Evolutionary conservation across 2,329 filamentous ascomycete genomes (phyloP), one percentile per base, ranked within the genome.

Genomic region (Paracoccidioides lutzii): DNA sequence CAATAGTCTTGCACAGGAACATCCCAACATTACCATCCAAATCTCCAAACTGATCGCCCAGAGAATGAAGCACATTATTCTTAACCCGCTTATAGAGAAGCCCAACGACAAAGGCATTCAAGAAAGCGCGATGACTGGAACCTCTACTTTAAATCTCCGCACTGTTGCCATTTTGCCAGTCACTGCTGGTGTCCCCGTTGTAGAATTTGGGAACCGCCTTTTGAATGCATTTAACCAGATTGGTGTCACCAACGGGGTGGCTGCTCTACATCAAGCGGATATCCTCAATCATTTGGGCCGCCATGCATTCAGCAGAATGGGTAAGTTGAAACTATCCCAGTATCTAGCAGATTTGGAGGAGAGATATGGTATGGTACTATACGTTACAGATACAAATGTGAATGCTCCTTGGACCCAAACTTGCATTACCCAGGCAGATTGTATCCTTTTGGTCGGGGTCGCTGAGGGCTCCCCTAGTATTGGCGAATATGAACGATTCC

Each of bases 331-430:
- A 71, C 76, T 98, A 5, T 89, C 91, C 0, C 91, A 98, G 62
- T 98, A 98, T 66, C 79, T 98, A 52, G 93, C 94, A 2, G 93
- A 98, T 65, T 77, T 98, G 9, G 93, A 98, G 71, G 93, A 98
- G 71, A 95, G 95, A 68, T 97, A 95, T 64, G 90, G 91, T 0
- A 82, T 98, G 63, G 90, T 98, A 1, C 77, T 98, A 6, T 98
- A 98, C 66, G 85, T 98, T 57, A 93, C 91, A 53, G 93, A 98
- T 69, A 98, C 94, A 4, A 95, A 84, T 58, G 93, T 97, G 64
- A 97, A 95, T 64, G 89, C 94, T 1, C 90, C 91, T 0, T 98
- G 93, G 93, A 98, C 94, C 0, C 90, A 96, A 66, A 97, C 93
- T 0, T 98, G 94, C 68, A 96, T 98, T 61, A 86, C 87, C 14